Percentiles rank a stretch among this genome's conserved stretches.
Evolutionary conservation across 176 grass and related monocot species (phyloP).

Genomic region (Luzula sylvatica): DNA sequence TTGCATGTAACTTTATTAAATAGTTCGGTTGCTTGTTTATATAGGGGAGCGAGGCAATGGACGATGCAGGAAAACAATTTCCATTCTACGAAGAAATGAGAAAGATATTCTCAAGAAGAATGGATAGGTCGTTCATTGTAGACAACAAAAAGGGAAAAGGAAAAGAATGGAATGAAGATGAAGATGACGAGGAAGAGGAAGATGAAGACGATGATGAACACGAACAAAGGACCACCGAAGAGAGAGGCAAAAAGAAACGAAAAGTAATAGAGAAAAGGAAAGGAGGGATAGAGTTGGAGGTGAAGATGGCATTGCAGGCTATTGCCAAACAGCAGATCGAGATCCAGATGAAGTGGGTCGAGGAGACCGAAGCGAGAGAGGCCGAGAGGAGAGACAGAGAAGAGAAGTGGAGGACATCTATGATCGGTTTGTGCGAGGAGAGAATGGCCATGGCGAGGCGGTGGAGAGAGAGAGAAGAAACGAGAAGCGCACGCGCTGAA

Average conservation of each 20-base stretch:
- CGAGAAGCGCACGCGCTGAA: slow-evolving; percentile 49
- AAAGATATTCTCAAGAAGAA: slow-evolving; percentile 44
- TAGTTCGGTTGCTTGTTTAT: not conserved
- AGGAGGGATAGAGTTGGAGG: slow-evolving; percentile 28
- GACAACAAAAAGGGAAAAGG: slow-evolving; percentile 53
- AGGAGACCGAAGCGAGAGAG: slow-evolving; percentile 64
- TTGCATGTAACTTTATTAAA: not conserved
- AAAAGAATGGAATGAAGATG: slow-evolving; percentile 20
- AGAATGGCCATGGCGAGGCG: slow-evolving; percentile 45
- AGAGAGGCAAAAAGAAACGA: not conserved
- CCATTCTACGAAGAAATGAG: slow-evolving; percentile 82
- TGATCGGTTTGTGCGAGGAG: slow-evolving; percentile 69
- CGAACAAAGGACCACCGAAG: not conserved
- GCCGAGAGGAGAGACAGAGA: slow-evolving; percentile 50
- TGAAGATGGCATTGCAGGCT: slow-evolving; percentile 55
- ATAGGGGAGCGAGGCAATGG: slow-evolving; percentile 32
- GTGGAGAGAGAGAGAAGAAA: slow-evolving; percentile 76
- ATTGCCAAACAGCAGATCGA: slow-evolving; percentile 71
- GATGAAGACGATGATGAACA: slow-evolving; percentile 30
- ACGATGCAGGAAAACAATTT: slow-evolving; percentile 33
- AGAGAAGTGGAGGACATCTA: slow-evolving; percentile 65
- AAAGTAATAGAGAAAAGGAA: slow-evolving; percentile 8
- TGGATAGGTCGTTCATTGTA: slow-evolving; percentile 29
- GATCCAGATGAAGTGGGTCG: slow-evolving; percentile 79
- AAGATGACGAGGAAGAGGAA: slow-evolving; percentile 21